Evolutionary conservation across 1,139 yeast species (phyloP).

Genomic region (Suhomyces chickasaworum): DNA sequence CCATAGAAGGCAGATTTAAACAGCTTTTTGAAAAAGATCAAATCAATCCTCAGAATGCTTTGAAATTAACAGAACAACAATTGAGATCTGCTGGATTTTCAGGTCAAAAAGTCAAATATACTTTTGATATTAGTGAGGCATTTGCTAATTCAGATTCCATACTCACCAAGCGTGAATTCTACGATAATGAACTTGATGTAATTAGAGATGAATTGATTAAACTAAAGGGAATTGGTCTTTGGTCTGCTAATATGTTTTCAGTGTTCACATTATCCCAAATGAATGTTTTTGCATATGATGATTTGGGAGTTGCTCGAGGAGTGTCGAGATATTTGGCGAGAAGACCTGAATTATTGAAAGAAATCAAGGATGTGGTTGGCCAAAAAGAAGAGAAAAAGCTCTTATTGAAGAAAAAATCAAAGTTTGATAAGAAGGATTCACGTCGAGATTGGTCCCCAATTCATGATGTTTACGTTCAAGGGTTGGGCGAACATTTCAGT

Average conservation of each 20-base stretch:
- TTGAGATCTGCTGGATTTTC: constrained; percentile 72
- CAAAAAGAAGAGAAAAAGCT: constrained; percentile 31
- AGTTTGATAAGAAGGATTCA: constrained; percentile 42
- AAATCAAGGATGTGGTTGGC: constrained; percentile 38
- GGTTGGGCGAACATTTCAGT: constrained; percentile 56
- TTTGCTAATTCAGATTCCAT: constrained; percentile 44
- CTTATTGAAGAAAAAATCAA: constrained; percentile 37
- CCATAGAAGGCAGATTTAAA: constrained; percentile 56
- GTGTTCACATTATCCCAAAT: constrained; percentile 65
- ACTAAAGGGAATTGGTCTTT: constrained; percentile 81
- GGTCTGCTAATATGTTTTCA: constrained; percentile 92
- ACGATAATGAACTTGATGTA: constrained; percentile 43
- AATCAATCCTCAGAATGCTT: constrained; percentile 57
- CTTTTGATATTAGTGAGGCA: constrained; percentile 60
- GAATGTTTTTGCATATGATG: constrained; percentile 77
- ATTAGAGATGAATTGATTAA: constrained; percentile 55
- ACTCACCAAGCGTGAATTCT: constrained; percentile 34
- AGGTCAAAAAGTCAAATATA: constrained; percentile 65
- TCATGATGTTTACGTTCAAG: constrained; percentile 59
- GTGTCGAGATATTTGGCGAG: constrained; percentile 60
- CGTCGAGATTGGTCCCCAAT: constrained; percentile 60
- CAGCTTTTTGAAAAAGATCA: constrained; percentile 35
- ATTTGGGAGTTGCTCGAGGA: constrained; percentile 85
- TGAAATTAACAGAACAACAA: constrained; percentile 43
- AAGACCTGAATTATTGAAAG: constrained; percentile 53